Base-by-base conservation (phyloP, 2,329 filamentous ascomycete genomes). In the Colletotrichum cordylinicola region DNA sequence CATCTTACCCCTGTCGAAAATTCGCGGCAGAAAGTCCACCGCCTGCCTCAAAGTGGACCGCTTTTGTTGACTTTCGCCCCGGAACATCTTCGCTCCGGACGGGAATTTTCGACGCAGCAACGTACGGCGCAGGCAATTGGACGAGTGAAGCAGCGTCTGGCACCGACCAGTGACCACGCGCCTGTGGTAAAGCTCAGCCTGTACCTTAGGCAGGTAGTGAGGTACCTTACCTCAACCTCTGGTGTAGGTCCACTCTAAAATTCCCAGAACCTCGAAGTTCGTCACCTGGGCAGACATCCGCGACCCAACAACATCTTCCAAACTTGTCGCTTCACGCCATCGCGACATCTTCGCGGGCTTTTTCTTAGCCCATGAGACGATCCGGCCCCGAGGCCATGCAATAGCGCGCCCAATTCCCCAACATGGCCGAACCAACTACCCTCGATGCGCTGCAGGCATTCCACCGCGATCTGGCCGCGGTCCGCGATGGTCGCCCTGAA, bases 371-470 rank as follows among this genome's bases (percentile, higher is more conserved):
- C 70, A 76, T 76, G 74, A 76, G 64, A 76, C 64, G n/a, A 69
- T 33, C 15, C 39, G 64, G 37, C 66, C 43, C 48, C 43, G 67
- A 80, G 79, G 83, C 81, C 80, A 89, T 89, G 88, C 86, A 83
- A 89, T 89, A 89, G 85, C 80, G 74, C 74, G 78, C 79, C 78
- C 79, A 79, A 82, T 52, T 78, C 77, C 82, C 80, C 84, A 87
- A 81, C 79, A 96, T 97, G 95, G 92, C 93, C 84, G 93, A 94
- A 82, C 88, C 92, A 83, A 93, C 93, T 83, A 92, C 91, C 82
- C 90, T 98, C 82, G 93, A 93, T 82, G 91, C 93, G 85, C 92
- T 98, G 81, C 93, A 96, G 87, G 93, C 92, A 84, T 92, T 99
- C 80, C 95, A 98, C 85, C 92, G 94, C 84, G 96, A 98, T 86